Base-by-base conservation (phyloP, 106 monocot species). In the Platanthera guangdongensis region DNA sequence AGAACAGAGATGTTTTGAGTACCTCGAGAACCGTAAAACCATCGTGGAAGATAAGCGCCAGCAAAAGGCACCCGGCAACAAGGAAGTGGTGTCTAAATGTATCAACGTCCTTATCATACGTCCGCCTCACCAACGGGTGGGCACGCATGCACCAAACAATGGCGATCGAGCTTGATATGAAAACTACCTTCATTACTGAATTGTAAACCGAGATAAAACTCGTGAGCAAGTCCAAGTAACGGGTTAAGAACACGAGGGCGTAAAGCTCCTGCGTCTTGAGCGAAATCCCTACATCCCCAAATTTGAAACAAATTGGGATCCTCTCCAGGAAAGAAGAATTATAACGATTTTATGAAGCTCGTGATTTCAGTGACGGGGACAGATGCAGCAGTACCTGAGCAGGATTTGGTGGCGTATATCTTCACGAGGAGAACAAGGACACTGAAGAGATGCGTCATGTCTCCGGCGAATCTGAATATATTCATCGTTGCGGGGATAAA, bases 251-350 rank as follows among this genome's bases (percentile, higher is more conserved):
- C 69, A 90, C 90, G 68, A 90, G 22, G 10, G 72, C 84, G 74
- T 87, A 90, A 46, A 90, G 74, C 84, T 90, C 90, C 81, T 90
- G 90, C 71, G 90, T 90, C 84, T 87, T 90, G 57, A 87, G 82
- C 63, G 90, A 90, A 28, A 90, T 80, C 80, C 90, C 90, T 89
- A 75, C 16, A 54, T 57, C 18, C 67, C 67, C 67, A 67, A 39
- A 67, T 67, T 45, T 39, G 39, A 67, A 2, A 67, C 32, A 67
- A 30, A 67, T 39, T 12, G 12, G 39, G 54, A 52, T 32, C 9
- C 67, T 45, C n/a, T 8, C 7, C 39, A 62, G 46, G 32, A 64
- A 48, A 13, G n/a, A 60, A 48, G 18, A 67, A 64, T 57, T 7
- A 72, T 16, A 79, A 52, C 28, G 7, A 18, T 21, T 15, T 5